phyloP scores from a whole-genome alignment of 306 rosid species.

The Betula pendula region DNA sequence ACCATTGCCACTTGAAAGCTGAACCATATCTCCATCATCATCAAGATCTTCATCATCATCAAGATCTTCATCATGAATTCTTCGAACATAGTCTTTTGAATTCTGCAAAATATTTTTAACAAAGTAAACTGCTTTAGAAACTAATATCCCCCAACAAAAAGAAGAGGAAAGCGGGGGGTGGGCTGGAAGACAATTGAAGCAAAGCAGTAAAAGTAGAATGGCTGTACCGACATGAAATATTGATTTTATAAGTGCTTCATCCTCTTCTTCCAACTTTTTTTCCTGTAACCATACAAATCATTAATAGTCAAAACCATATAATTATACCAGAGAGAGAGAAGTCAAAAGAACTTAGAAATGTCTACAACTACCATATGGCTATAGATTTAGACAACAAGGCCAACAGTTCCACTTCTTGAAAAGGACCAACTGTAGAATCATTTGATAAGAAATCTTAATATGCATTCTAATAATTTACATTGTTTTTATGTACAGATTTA shows the following conservation, averaged over 20 bases:
- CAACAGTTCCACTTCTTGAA: background rate
- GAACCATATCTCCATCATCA: conserved; percentile 36
- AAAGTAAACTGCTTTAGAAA: background rate
- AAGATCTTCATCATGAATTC: conserved; percentile 71
- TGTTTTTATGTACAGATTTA: background rate
- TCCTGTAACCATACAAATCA: conserved; percentile 46
- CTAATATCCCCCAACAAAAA: conserved; percentile 3
- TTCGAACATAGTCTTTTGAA: conserved; percentile 46
- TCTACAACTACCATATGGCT: background rate
- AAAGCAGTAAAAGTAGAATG: background rate
- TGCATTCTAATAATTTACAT: background rate
- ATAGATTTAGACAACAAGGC: background rate
- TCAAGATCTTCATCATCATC: conserved; percentile 81
- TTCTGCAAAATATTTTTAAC: conserved; percentile 44
- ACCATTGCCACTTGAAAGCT: conserved; percentile 31
- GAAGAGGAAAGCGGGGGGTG: background rate
- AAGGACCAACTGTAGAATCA: background rate
- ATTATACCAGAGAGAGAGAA: background rate
- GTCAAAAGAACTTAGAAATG: background rate
- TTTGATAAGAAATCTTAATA: background rate
- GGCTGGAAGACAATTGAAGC: conserved; percentile 7
- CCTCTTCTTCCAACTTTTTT: conserved; percentile 78
- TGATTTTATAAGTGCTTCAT: conserved; percentile 78
- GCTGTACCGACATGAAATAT: conserved; percentile 54
- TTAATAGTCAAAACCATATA: conserved; percentile 5